phyloP scores from a whole-genome alignment of 192 early-diverging fungal genomes.

The Entrophospora sp. region DNA sequence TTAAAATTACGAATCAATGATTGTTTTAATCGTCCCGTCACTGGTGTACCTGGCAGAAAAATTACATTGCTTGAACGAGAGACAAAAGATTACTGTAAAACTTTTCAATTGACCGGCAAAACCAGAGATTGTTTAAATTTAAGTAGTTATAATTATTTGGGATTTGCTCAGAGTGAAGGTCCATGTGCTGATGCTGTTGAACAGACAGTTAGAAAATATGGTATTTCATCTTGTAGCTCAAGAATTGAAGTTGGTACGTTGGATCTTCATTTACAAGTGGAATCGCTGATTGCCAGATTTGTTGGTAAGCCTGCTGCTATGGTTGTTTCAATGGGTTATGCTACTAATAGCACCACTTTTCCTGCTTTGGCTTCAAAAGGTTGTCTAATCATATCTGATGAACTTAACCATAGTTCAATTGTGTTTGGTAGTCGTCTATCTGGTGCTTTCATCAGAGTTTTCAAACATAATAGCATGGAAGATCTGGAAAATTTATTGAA shows the following conservation, averaged over 20 bases:
- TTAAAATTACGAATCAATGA: conserved; percentile 78
- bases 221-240: conserved; percentile 57
- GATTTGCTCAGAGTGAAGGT: conserved; percentile 87
- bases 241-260: conserved; percentile 65
- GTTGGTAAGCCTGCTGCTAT: conserved; percentile 81
- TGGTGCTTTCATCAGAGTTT: conserved; percentile 83
- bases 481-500: conserved; percentile 76
- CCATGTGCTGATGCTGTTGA: conserved; percentile 94
- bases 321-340: conserved; percentile 92
- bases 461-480: conserved; percentile 84
- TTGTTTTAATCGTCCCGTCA: conserved; percentile 91
- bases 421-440: conserved; percentile 91
- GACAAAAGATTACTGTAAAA: conserved; percentile 75
- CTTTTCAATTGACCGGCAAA: conserved; percentile 78
- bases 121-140: conserved; percentile 80
- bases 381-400: conserved; percentile 88
- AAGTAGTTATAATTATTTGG: conserved; percentile 96
- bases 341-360: conserved; percentile 91
- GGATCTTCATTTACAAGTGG: conserved; percentile 66
- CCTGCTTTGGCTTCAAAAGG: conserved; percentile 80
- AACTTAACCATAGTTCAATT: conserved; percentile 91
- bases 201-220: conserved; percentile 58
- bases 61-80: conserved; percentile 80
- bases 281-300: conserved; percentile 82
- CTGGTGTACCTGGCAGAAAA: conserved; percentile 81